Evolutionary conservation across 2,329 filamentous ascomycete species (phyloP).

Genomic region (Botrytis porri): DNA sequence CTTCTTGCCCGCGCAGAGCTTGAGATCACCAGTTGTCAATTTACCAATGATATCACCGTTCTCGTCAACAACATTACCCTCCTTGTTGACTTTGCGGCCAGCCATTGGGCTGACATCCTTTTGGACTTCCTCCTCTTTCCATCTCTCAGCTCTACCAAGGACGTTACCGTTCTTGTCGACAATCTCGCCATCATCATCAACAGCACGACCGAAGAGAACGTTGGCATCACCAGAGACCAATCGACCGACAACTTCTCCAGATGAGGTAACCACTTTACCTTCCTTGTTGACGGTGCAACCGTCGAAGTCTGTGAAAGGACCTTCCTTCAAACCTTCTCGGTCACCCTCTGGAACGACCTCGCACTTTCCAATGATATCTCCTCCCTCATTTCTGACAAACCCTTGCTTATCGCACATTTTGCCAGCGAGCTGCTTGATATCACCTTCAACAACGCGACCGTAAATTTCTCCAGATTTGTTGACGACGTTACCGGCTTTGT

Average conservation of each 20-base stretch:
- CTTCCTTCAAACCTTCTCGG: conserved; percentile 60
- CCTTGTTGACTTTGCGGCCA: conserved; percentile 55
- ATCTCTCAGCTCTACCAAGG: conserved; percentile 57
- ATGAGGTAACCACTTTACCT: conserved; percentile 62
- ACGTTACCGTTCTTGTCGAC: conserved; percentile 69
- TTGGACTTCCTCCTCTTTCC: conserved; percentile 53
- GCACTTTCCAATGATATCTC: conserved; percentile 64
- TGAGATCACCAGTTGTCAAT: conserved; percentile 64
- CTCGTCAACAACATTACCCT: conserved; percentile 57
- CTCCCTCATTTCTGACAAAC: conserved; percentile 69
- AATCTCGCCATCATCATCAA: conserved; percentile 81
- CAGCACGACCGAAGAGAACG: conserved; percentile 66
- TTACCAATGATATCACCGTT: conserved; percentile 62
- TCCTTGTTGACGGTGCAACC: conserved; percentile 66
- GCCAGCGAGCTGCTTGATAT: conserved; percentile 60
- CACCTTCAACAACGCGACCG: conserved; percentile 66
- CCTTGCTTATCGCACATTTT: conserved; percentile 71
- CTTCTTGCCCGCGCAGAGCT: conserved; percentile 63
- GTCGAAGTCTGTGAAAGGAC: conserved; percentile 64
- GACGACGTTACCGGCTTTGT: conserved; percentile 65
- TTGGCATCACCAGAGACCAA: conserved; percentile 70
- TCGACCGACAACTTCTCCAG: conserved; percentile 70
- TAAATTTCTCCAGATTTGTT: conserved; percentile 54
- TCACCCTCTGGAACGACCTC: conserved; percentile 68
- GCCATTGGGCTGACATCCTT: conserved; percentile 51